These are phyloP conservation scores for Coemansia guatemalensis DNA, from an alignment of 192 early-diverging fungal genomes.

Conservation along the genomic window DNA sequence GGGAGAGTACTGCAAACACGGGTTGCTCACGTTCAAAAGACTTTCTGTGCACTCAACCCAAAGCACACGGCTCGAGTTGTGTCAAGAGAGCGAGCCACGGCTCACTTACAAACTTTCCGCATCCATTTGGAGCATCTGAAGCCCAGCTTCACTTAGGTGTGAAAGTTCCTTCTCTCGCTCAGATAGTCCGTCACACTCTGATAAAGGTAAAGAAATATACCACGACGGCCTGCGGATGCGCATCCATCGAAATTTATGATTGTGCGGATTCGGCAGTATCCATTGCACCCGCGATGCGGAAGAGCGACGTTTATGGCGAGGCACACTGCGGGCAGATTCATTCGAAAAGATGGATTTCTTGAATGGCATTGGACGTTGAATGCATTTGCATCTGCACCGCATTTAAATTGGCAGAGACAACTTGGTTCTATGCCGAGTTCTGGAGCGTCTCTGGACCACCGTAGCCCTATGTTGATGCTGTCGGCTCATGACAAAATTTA, in stretches of 20 bases:
- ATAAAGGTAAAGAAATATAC: constrained; percentile 10
- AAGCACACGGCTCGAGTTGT: neutral
- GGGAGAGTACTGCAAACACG: neutral
- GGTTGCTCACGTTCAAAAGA: neutral
- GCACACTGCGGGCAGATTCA: neutral
- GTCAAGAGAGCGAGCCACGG: neutral
- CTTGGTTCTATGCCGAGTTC: neutral
- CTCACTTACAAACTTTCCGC: neutral
- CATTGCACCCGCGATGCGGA: neutral
- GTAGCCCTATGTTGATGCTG: neutral
- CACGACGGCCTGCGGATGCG: constrained; percentile 6
- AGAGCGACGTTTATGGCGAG: neutral
- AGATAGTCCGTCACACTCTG: constrained; percentile 1
- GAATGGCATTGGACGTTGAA: neutral
- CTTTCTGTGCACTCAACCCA: neutral
- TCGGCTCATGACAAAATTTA: neutral
- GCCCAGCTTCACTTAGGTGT: neutral
- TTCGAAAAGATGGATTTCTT: neutral
- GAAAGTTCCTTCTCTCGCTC: neutral
- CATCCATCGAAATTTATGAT: constrained; percentile 8
- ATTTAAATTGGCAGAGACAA: neutral
- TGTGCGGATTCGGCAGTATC: constrained; percentile 4
- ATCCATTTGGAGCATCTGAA: neutral
- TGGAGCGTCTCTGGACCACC: neutral
- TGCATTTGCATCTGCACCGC: neutral